Evolutionary conservation across 768 basidiomycete species (phyloP).

Genomic region (Pleurotus cornucopiae): DNA sequence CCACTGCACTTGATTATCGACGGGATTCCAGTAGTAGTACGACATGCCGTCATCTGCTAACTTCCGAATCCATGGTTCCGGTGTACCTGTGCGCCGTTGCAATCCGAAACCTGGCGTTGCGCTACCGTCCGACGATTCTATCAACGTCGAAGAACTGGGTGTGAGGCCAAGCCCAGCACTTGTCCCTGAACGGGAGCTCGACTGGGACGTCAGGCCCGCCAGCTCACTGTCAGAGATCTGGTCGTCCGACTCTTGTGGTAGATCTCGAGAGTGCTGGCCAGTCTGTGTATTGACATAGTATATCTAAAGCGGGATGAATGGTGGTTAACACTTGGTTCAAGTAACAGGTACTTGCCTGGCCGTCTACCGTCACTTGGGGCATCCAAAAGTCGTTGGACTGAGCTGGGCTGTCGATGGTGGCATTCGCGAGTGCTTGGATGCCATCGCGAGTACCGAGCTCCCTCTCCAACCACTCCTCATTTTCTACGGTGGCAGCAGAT

Average conservation of each 20-base stretch:
- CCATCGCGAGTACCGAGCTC: slow-evolving; percentile 33
- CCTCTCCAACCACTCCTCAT: slow-evolving; percentile 58
- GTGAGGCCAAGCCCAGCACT: slow-evolving; percentile 49
- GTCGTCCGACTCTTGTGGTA: slow-evolving; percentile 72
- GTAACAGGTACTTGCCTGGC: slow-evolving; percentile 57
- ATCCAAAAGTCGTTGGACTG: slow-evolving; percentile 85
- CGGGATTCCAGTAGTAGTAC: slow-evolving; percentile 75
- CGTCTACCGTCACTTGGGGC: slow-evolving; percentile 76
- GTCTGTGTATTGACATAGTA: slow-evolving; percentile 93
- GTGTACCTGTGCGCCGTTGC: slow-evolving; percentile 52
- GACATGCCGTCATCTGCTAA: slow-evolving; percentile 80
- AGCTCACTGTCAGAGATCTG: slow-evolving; percentile 63
- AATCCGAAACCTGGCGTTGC: slow-evolving; percentile 54
- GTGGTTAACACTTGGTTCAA: background rate
- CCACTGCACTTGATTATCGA: slow-evolving; percentile 67
- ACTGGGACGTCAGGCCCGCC: slow-evolving; percentile 53
- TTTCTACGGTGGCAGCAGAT: slow-evolving; percentile 46
- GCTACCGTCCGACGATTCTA: slow-evolving; percentile 24
- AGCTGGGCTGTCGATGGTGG: slow-evolving; percentile 26
- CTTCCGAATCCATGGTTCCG: slow-evolving; percentile 80
- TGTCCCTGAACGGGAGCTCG: slow-evolving; percentile 51
- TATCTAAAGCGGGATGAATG: slow-evolving; percentile 50
- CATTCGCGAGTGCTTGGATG: slow-evolving; percentile 25
- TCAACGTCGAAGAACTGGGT: slow-evolving; percentile 28
- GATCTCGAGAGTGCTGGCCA: slow-evolving; percentile 75